A percentile compares a stretch with the other conserved stretches of the same genome.
Evolutionary conservation across 805 yeast species (phyloP).

Genomic region (Teunomyces lycoperdinae): DNA sequence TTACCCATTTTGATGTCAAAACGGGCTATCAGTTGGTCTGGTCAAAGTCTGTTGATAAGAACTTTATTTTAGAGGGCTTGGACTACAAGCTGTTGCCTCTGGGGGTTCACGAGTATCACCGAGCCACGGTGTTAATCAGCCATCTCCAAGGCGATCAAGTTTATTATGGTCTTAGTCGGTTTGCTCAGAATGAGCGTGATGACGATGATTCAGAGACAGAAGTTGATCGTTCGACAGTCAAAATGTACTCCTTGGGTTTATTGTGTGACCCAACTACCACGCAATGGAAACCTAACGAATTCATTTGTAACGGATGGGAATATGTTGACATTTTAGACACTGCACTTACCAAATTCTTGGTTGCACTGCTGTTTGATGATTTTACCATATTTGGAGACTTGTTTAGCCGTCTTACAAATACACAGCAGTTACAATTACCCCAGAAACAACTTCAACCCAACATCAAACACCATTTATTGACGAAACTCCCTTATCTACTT

Average conservation of each 20-base stretch:
- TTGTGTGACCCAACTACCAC: slow-evolving; percentile 42
- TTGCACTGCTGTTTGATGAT: slow-evolving; percentile 14
- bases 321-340: slow-evolving; percentile 33
- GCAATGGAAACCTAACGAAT: slow-evolving; percentile 40
- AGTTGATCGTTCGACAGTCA: slow-evolving; percentile 30
- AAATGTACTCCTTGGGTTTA: slow-evolving; percentile 65
- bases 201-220: background rate
- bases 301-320: slow-evolving; percentile 43
- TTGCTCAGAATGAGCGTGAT: slow-evolving; percentile 20
- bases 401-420: slow-evolving; percentile 12
- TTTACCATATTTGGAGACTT: slow-evolving; percentile 16
- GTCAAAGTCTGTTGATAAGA: slow-evolving; percentile 22
- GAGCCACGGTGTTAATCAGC: slow-evolving; percentile 29
- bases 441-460: slow-evolving; percentile 15
- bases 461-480: slow-evolving; percentile 40
- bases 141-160: slow-evolving; percentile 20
- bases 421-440: background rate
- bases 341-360: slow-evolving; percentile 23
- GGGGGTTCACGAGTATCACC: slow-evolving; percentile 35
- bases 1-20: slow-evolving; percentile 34
- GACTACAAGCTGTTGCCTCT: slow-evolving; percentile 41
- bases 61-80: slow-evolving; percentile 27
- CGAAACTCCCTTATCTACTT: slow-evolving; percentile 33
- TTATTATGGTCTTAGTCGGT: slow-evolving; percentile 36
- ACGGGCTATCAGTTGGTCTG: slow-evolving; percentile 39